phyloP scores from a whole-genome alignment of 2,329 filamentous ascomycete genomes.

The Penicillium sp. region DNA sequence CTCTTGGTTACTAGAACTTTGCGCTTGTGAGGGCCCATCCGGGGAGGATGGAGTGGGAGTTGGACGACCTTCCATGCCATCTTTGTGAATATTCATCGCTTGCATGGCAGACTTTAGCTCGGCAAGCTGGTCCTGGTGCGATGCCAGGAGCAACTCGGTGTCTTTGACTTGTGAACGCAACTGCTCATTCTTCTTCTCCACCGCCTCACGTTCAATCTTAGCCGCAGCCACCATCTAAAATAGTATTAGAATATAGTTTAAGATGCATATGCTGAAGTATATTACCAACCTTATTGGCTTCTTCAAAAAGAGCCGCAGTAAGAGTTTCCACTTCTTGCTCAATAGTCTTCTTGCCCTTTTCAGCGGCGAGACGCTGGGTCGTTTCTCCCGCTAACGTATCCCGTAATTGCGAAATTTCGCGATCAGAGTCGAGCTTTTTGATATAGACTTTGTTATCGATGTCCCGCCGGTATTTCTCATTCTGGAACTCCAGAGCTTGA shows the following conservation, averaged over 20 bases:
- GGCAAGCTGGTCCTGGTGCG: constrained; percentile 87
- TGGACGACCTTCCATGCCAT: constrained; percentile 68
- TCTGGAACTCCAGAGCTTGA: constrained; percentile 65
- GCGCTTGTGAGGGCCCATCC: constrained; percentile 58
- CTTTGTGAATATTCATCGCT: constrained; percentile 68
- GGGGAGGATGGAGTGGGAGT: constrained; percentile 78
- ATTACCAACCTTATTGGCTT: constrained; percentile 74
- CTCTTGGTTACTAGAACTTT: constrained; percentile 50
- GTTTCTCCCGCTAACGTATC: constrained; percentile 64
- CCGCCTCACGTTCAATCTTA: constrained; percentile 75
- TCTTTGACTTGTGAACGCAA: constrained; percentile 81
- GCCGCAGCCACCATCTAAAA: constrained; percentile 82
- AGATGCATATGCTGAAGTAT: background rate
- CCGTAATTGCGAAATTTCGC: constrained; percentile 63
- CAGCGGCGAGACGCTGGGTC: constrained; percentile 61
- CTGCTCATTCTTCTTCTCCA: constrained; percentile 84
- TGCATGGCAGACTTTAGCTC: constrained; percentile 93
- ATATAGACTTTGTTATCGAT: constrained; percentile 74
- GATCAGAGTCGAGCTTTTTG: constrained; percentile 69
- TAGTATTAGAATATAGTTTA: constrained; percentile 12
- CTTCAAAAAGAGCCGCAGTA: constrained; percentile 91
- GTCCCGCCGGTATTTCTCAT: constrained; percentile 66
- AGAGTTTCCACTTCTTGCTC: constrained; percentile 89
- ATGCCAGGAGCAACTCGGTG: constrained; percentile 78
- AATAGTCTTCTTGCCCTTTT: constrained; percentile 81